Percentiles rank a stretch among this genome's conserved stretches.
phyloP scores from a whole-genome alignment of 441 rosid genomes.

The Codiaeum variegatum region DNA sequence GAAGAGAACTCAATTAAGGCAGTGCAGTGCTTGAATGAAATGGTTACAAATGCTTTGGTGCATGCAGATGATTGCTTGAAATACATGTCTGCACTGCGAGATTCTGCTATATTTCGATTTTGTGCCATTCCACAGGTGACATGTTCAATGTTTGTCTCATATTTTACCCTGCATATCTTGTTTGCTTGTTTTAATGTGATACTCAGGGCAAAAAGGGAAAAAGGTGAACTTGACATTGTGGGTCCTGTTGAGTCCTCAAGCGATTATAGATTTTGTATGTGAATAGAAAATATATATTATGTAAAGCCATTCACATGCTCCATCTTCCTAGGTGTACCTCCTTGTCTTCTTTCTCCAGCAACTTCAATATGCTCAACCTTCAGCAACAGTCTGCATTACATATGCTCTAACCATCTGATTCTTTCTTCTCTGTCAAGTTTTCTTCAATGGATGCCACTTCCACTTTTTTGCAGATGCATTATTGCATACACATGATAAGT shows the following conservation, averaged over 20 bases:
- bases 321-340: background rate
- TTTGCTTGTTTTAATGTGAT: background rate
- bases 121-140: constrained; percentile 90
- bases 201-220: background rate
- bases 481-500: background rate
- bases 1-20: constrained; percentile 77
- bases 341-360: background rate
- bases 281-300: background rate
- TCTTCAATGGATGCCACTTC: background rate
- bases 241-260: background rate
- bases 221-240: background rate
- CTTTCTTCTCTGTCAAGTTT: background rate
- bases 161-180: background rate
- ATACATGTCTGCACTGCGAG: constrained; percentile 58
- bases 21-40: constrained; percentile 85
- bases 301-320: background rate
- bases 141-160: background rate
- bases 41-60: constrained; percentile 76
- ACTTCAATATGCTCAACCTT: background rate
- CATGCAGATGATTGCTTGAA: constrained; percentile 77
- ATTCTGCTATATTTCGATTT: constrained; percentile 68
- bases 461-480: background rate
- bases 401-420: background rate
- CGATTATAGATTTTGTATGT: background rate
- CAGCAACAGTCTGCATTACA: background rate